Evolutionary conservation across 2,329 filamentous ascomycete species (phyloP), one percentile per base, ranked within the genome.

Genomic region (Colletotrichum sidae): DNA sequence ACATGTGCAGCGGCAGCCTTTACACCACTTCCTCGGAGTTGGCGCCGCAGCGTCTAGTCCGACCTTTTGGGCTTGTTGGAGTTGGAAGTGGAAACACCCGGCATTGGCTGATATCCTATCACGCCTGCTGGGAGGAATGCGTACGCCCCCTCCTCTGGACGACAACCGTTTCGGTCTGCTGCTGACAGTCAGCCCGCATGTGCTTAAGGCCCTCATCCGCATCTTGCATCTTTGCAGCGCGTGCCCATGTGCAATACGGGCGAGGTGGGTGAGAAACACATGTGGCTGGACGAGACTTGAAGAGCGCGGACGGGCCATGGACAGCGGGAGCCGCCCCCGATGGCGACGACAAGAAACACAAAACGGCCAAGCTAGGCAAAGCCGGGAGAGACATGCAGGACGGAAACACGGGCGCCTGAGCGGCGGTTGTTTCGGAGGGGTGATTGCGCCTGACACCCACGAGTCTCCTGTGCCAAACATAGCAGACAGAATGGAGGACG

Each of bases 331-430:
- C 25, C 25, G 25, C 25, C 25, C 25, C 25, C 25, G 25, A 25
- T 25, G 25, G 25, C 25, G 25, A 25, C 25, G 25, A 25, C 25
- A 5, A 50, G 63, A 49, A 62, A 66, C 58, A 49, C 42, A 50
- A 57, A 25, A 62, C 33, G 33, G 42, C 58, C 53, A 49, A 42
- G 52, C 52, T 53, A 38, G 52, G 52, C 53, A 57, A 39, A 39
- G 41, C 35, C 25, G 52, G 35, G 46, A 54, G 42, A 49, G 47
- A 57, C 46, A 53, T 66, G 63, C 58, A 57, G 58, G 42, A 57
- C 37, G 52, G 58, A 66, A 55, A 66, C 62, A 65, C 58, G 42
- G 53, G 46, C 47, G 63, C 52, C 63, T 66, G 63, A 66, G 63
- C 58, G 58, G 33, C 34, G 38, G 35, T 34, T 66, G 63, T 66